Conservation (phyloP, 1,284 basidiomycete species). For the Schizopora paradoxa region DNA sequence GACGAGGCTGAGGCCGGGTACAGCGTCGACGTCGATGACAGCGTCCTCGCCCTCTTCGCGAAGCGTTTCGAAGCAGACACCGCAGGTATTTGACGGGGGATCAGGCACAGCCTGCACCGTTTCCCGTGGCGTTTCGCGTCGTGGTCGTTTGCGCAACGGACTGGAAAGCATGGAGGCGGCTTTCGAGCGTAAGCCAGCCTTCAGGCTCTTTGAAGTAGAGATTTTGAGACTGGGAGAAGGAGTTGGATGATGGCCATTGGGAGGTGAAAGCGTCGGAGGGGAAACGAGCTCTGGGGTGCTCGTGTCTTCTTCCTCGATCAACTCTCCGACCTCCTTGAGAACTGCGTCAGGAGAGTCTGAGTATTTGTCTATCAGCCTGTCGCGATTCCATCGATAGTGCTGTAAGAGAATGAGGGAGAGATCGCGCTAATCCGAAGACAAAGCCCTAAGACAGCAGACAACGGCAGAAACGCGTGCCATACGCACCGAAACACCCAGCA, state of each 20-base stretch:
- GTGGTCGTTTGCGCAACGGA: conserved; percentile 27
- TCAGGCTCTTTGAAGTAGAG: conserved; percentile 9
- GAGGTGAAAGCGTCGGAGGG: too few relatives aligned
- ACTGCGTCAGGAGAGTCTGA: conserved; percentile 45
- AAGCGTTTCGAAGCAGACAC: conserved; percentile 43
- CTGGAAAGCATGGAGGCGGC: conserved; percentile 18
- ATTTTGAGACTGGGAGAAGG: neutral
- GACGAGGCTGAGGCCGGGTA: too few relatives aligned
- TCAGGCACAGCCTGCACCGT: conserved; percentile 23
- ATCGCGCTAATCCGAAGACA: conserved; percentile 29
- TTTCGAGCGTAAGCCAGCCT: too few relatives aligned
- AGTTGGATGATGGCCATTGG: neutral
- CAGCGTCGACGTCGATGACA: conserved; percentile 38
- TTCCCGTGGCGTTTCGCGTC: conserved; percentile 26
- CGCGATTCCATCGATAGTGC: conserved; percentile 62
- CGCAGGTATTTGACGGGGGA: conserved; percentile 34
- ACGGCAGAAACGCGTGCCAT: conserved; percentile 13
- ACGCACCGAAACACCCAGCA: conserved; percentile 46
- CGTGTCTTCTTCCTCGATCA: conserved; percentile 14
- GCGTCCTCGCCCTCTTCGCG: conserved; percentile 26
- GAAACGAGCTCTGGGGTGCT: too few relatives aligned
- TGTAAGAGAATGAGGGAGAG: conserved; percentile 56
- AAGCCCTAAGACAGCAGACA: conserved; percentile 4
- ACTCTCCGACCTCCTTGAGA: conserved; percentile 33
- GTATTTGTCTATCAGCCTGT: conserved; percentile 52